These are phyloP conservation scores for Streptanthus diversifolius DNA, from an alignment of 345 rosid species.

Conservation along the genomic window DNA sequence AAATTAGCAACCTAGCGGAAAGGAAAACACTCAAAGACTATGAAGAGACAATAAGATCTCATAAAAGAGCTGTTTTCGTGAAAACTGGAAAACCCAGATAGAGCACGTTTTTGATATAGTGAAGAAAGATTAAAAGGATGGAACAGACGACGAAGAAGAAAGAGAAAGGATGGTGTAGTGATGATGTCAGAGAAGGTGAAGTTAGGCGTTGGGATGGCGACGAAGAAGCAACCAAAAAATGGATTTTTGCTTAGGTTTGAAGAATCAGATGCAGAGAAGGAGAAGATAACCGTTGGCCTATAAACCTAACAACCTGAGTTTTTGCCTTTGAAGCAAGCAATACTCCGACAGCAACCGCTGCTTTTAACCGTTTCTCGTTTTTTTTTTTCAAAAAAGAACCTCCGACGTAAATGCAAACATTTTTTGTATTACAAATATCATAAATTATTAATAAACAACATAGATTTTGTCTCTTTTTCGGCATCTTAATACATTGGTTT, in stretches of 20 bases:
- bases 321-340: slow-evolving; percentile 33
- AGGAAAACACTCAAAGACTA: not conserved
- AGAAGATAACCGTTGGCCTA: slow-evolving; percentile 61
- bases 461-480: too few relatives aligned
- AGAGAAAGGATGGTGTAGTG: slow-evolving; percentile 29
- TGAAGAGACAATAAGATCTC: not conserved
- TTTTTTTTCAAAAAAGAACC: not conserved
- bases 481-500: too few relatives aligned
- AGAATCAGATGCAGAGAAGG: slow-evolving; percentile 36
- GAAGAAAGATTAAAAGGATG: slow-evolving; percentile 3
- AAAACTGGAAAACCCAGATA: not conserved
- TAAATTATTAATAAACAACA: too few relatives aligned
- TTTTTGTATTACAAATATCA: not conserved
- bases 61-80: not conserved
- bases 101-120: slow-evolving; percentile 12
- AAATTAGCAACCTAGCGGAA: not conserved
- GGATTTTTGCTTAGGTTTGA: slow-evolving; percentile 52
- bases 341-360: slow-evolving; percentile 27
- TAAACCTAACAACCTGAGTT: slow-evolving; percentile 48
- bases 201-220: slow-evolving; percentile 73
- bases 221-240: slow-evolving; percentile 56
- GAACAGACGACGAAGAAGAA: slow-evolving; percentile 11
- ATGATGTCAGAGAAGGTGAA: slow-evolving; percentile 60
- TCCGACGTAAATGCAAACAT: not conserved
- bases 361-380: slow-evolving; percentile 17